These are phyloP conservation scores for Trichosporon sp. DNA, from an alignment of 1,284 basidiomycete genomes.

Conservation along the genomic window DNA sequence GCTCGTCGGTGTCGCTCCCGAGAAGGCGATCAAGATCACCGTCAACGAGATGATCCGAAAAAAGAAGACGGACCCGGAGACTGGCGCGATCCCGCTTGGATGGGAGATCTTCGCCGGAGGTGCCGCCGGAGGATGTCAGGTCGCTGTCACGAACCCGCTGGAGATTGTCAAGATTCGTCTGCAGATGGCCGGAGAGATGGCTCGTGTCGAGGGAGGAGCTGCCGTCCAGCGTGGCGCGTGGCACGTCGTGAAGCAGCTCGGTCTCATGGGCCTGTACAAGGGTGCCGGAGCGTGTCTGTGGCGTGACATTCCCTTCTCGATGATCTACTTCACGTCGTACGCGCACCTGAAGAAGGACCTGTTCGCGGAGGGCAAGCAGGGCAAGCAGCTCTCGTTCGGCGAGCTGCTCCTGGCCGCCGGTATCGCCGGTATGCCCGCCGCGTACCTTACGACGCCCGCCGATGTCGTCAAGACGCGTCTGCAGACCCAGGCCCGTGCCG, in stretches of 20 bases:
- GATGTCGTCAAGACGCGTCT: slow-evolving; percentile 99
- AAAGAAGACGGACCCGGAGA: slow-evolving; percentile 86
- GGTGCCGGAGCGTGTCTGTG: slow-evolving; percentile 52
- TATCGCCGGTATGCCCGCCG: slow-evolving; percentile 75
- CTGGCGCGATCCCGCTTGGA: slow-evolving; percentile 79
- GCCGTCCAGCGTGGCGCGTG: slow-evolving; percentile 79
- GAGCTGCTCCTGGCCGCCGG: slow-evolving; percentile 72
- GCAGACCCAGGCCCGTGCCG: slow-evolving; percentile 92
- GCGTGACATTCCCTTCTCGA: slow-evolving; percentile 81
- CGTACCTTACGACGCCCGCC: slow-evolving; percentile 45
- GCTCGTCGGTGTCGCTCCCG: slow-evolving; percentile 94
- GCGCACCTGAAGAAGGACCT: slow-evolving; percentile 70
- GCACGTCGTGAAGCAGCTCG: slow-evolving; percentile 90
- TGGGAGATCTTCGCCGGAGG: slow-evolving; percentile 94
- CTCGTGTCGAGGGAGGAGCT: slow-evolving; percentile 70
- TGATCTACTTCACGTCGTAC: slow-evolving; percentile 61
- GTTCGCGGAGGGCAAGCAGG: slow-evolving; percentile 93
- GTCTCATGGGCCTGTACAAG: slow-evolving; percentile 88
- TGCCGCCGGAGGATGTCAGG: slow-evolving; percentile 93
- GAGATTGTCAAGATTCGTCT: slow-evolving; percentile 86
- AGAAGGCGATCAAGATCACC: slow-evolving; percentile 75
- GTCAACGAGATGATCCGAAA: slow-evolving; percentile 91
- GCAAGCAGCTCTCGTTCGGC: slow-evolving; percentile 86
- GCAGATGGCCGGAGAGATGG: slow-evolving; percentile 86
- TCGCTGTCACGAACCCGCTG: slow-evolving; percentile 95